phyloP scores from a whole-genome alignment of 2,329 filamentous ascomycete genomes.

The Phyllosticta citriasiana region DNA sequence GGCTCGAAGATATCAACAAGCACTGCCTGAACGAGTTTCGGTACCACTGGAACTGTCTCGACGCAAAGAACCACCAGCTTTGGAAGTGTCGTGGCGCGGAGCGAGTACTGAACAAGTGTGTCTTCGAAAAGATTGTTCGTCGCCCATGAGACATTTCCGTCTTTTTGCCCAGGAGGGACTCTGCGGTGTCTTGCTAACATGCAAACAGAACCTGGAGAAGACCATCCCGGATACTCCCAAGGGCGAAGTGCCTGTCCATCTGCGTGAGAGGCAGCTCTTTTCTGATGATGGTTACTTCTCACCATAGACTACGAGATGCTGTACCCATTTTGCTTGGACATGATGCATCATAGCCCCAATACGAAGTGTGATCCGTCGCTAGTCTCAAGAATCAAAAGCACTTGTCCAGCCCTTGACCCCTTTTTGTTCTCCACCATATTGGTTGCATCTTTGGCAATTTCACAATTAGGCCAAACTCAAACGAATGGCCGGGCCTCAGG shows the following conservation, averaged over 20 bases:
- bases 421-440: too few species aligned
- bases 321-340: neutral
- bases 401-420: neutral
- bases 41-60: slow-evolving; percentile 88
- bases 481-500: too few species aligned
- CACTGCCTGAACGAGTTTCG: slow-evolving; percentile 87
- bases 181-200: slow-evolving; percentile 8
- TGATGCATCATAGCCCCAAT: neutral
- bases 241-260: slow-evolving; percentile 39
- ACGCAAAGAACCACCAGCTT: slow-evolving; percentile 95
- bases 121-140: slow-evolving; percentile 88
- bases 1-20: slow-evolving; percentile 91
- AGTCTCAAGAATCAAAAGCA: neutral
- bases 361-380: neutral
- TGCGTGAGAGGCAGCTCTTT: slow-evolving; percentile 36
- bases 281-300: slow-evolving; percentile 13
- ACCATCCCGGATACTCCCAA: slow-evolving; percentile 41
- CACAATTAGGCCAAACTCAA: too few species aligned
- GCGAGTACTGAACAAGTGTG: slow-evolving; percentile 87
- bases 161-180: neutral
- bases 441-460: too few species aligned
- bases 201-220: slow-evolving; percentile 39
- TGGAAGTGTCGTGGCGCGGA: slow-evolving; percentile 89
- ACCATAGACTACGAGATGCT: slow-evolving; percentile 10
- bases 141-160: neutral